These are phyloP conservation scores for Ceratonia siliqua DNA, from an alignment of 306 rosid species.

Conservation along the genomic window DNA sequence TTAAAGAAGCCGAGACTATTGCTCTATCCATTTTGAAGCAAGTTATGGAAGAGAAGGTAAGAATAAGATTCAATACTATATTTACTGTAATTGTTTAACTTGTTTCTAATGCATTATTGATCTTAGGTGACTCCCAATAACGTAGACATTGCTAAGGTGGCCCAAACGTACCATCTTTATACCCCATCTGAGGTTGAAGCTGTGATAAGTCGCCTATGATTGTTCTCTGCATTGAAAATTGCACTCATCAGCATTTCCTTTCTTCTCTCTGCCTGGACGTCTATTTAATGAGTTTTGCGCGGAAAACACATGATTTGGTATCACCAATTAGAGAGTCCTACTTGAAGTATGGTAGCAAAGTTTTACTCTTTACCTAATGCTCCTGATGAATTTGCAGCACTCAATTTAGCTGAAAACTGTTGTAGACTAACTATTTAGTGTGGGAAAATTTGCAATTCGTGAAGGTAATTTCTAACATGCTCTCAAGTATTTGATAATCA, in stretches of 20 bases:
- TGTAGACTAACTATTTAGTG: too few species aligned
- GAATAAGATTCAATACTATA: neutral
- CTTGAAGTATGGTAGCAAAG: too few species aligned
- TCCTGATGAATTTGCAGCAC: too few species aligned
- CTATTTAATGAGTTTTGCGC: neutral
- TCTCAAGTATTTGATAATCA: too few species aligned
- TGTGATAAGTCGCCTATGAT: constrained; percentile 80
- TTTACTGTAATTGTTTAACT: neutral
- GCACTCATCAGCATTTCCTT: constrained; percentile 8
- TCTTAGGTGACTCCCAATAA: constrained; percentile 86
- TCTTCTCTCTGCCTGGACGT: neutral
- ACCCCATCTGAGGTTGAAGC: constrained; percentile 89
- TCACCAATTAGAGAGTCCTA: too few species aligned
- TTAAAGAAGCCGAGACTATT: constrained; percentile 89
- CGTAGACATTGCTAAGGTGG: constrained; percentile 86
- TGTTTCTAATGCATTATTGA: constrained; percentile 1
- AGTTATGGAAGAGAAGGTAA: constrained; percentile 98
- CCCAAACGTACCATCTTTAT: constrained; percentile 79
- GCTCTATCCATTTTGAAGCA: constrained; percentile 95
- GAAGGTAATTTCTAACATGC: too few species aligned
- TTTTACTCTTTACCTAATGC: too few species aligned
- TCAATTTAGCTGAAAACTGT: too few species aligned
- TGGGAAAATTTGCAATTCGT: too few species aligned
- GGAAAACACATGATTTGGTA: neutral
- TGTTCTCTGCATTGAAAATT: neutral